Conservation (phyloP, 1,284 basidiomycete genomes). For the Ceratorhiza oryzae-sativae region DNA sequence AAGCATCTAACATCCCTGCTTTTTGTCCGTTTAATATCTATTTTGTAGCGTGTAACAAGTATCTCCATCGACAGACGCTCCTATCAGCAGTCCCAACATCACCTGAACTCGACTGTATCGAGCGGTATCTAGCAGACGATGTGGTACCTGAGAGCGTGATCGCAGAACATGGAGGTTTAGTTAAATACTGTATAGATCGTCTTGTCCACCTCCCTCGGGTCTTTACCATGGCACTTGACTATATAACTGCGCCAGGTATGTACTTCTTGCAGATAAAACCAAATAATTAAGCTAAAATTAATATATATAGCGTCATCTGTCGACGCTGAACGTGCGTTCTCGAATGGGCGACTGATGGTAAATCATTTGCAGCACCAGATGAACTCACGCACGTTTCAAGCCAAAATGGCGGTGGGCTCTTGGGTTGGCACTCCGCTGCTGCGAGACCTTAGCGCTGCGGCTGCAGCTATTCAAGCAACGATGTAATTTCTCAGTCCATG, state of each 20-base stretch:
- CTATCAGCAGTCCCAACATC: background rate
- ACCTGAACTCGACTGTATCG: background rate
- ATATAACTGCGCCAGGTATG: slow-evolving; percentile 16
- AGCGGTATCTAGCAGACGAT: background rate
- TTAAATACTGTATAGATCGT: background rate
- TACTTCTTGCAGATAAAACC: background rate
- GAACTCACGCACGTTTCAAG: background rate
- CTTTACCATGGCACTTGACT: slow-evolving; percentile 11
- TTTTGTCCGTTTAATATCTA: background rate
- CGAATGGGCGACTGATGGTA: slow-evolving; percentile 7
- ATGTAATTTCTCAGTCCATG: slow-evolving; percentile 4
- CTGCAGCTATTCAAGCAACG: slow-evolving; percentile 1
- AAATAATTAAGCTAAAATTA: background rate
- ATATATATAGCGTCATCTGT: slow-evolving; percentile 3
- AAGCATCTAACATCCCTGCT: background rate
- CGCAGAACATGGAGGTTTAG: slow-evolving; percentile 3
- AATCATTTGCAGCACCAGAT: slow-evolving; percentile 15
- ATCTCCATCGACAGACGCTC: background rate
- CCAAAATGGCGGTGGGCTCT: slow-evolving; percentile 30
- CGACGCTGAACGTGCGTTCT: slow-evolving; percentile 28
- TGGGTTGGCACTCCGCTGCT: slow-evolving; percentile 25
- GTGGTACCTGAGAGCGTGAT: background rate
- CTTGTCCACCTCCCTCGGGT: background rate
- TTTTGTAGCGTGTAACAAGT: background rate
- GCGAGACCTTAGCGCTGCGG: background rate